Evolutionary conservation across 495 filamentous ascomycete genomes (phyloP), one percentile per base, ranked within the genome.

Genomic region (Daldinia grandis): DNA sequence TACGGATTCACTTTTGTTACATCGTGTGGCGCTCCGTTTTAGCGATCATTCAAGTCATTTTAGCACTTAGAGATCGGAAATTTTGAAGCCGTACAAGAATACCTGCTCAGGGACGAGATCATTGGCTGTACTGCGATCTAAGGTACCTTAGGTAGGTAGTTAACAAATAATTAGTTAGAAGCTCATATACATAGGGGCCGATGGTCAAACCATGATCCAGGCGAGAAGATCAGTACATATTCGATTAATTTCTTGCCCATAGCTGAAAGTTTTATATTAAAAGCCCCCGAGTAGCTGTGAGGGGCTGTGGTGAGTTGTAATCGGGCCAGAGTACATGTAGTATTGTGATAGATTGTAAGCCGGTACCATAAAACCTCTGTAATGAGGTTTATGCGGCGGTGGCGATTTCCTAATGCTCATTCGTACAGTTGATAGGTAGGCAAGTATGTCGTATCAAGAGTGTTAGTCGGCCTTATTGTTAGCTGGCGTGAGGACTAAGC

Each of bases 381-480:
- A 24, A 47, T 21, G 19, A 24, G 35, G 7, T 47, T 47, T 5
- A 12, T 47, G 42, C 42, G 42, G 42, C 42, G 42, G 42, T 47
- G 42, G 42, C 42, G 42, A 24, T 47, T 21, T 47, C 19, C 42
- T 21, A 8, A 12, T 47, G 42, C 24, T 0, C 19, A 47, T 24
- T 5, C 17, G 7, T 24, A 24, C 4, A 47, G 42, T 47, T 47
- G 19, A 47, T 21, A 21, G 19, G 53, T n/a, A 35, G 53, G 49
- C 12, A 35, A 53, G 47, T 47, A 62, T 30, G 7, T 54, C 33
- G 25, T 38, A 37, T 56, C 60, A 30, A 38, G 25, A 19, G 17
- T 44, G 66, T 53, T 25, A 33, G 56, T 53, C 63, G 71, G 66
- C 71, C 71, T 73, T 66, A 31, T 66, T 69, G 53, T 73, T 62